These are phyloP conservation scores for Phyllosticta capitalensis DNA, from an alignment of 2,329 filamentous ascomycete species.

Conservation along the genomic window DNA sequence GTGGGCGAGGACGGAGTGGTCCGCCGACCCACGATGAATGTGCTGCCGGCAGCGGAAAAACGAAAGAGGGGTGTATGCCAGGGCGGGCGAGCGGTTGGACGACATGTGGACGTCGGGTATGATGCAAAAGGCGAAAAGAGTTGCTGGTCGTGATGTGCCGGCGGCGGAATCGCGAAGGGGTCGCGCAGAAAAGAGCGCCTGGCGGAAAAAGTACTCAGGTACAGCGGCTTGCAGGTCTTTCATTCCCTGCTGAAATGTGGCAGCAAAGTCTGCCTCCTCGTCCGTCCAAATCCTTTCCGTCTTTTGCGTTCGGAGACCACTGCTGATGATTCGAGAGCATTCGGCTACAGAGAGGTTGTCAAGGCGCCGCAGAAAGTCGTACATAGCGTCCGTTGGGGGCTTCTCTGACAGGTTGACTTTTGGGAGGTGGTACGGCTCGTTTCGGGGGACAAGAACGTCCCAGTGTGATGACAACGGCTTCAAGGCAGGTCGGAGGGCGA, in stretches of 20 bases:
- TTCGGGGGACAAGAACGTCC: conserved; percentile 35
- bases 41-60: conserved; percentile 38
- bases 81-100: conserved; percentile 18
- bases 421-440: conserved; percentile 33
- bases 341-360: conserved; percentile 17
- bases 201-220: conserved; percentile 31
- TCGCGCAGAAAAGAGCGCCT: conserved; percentile 35
- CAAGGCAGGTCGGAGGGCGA: conserved; percentile 32
- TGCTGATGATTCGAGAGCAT: conserved; percentile 13
- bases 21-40: conserved; percentile 34
- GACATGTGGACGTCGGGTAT: conserved; percentile 34
- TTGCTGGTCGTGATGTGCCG: conserved; percentile 1
- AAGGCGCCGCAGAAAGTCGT: conserved; percentile 18
- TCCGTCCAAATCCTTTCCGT: conserved; percentile 13
- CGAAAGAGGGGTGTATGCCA: conserved; percentile 31
- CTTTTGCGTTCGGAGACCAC: conserved; percentile 3
- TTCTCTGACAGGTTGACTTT: conserved; percentile 31
- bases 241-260: conserved; percentile 24
- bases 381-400: conserved; percentile 23
- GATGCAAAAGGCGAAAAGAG: conserved; percentile 31
- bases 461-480: conserved; percentile 32
- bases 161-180: conserved; percentile 22
- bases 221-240: conserved; percentile 22
- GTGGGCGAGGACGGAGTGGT: conserved; percentile 35
- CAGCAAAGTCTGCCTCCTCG: conserved; percentile 28